Percentiles rank a stretch among this genome's conserved stretches.
phyloP scores from a whole-genome alignment of 768 basidiomycete species.

The Hortiboletus flavorubellus region DNA sequence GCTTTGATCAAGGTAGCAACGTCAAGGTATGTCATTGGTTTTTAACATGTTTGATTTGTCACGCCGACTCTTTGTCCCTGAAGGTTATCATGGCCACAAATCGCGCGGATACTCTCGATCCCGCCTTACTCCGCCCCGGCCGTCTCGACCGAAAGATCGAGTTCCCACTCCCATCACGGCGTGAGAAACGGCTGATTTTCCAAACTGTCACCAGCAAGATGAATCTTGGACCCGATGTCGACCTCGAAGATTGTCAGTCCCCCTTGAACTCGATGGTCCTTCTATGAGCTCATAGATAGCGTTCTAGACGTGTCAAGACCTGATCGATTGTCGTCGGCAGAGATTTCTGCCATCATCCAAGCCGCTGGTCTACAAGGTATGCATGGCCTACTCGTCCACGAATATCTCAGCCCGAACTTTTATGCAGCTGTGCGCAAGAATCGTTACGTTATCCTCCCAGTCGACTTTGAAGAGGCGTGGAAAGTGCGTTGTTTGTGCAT shows the following conservation, averaged over 20 bases:
- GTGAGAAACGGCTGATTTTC: constrained; percentile 97
- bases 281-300: constrained; percentile 9
- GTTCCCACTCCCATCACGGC: constrained; percentile 89
- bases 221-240: constrained; percentile 97
- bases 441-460: constrained; percentile 93
- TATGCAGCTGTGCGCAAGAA: constrained; percentile 86
- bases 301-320: constrained; percentile 89
- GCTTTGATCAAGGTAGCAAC: constrained; percentile 97
- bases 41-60: not conserved
- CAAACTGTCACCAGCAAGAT: constrained; percentile 96
- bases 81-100: constrained; percentile 99
- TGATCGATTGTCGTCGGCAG: constrained; percentile 92
- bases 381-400: not conserved
- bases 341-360: constrained; percentile 94
- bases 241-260: constrained; percentile 91
- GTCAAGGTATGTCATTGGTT: constrained; percentile 68
- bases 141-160: constrained; percentile 98
- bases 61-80: not conserved
- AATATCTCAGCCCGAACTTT: constrained; percentile 1
- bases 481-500: constrained; percentile 75
- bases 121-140: constrained; percentile 94
- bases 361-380: constrained; percentile 94
- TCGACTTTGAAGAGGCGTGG: constrained; percentile 99
- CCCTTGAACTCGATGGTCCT: constrained; percentile 1
- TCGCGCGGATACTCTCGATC: constrained; percentile 96